These are phyloP conservation scores for Scenedesmus sp. DNA, from an alignment of 163 green algal species.

Conservation along the genomic window DNA sequence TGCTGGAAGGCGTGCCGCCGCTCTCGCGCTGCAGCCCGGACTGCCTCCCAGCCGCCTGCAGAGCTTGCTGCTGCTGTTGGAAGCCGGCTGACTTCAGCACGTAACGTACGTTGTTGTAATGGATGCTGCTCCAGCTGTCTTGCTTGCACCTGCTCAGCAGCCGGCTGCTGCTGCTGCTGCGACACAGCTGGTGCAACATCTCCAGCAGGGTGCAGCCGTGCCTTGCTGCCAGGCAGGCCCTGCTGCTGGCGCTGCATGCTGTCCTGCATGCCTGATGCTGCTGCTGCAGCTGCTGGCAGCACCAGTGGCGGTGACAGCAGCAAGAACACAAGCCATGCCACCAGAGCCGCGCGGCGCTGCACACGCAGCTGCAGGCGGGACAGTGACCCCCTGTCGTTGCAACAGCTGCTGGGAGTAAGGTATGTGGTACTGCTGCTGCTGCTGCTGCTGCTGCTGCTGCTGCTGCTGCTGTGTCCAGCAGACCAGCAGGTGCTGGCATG, in stretches of 20 bases:
- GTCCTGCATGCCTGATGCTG: not conserved
- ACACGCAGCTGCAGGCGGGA: not conserved
- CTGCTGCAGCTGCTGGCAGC: constrained; percentile 18
- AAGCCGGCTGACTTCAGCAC: not conserved
- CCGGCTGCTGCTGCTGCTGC: not conserved
- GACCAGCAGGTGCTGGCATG: not conserved
- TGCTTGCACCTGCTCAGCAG: no score
- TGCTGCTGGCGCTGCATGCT: not conserved
- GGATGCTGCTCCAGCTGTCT: no score
- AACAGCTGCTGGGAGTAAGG: not conserved
- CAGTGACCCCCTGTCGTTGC: not conserved
- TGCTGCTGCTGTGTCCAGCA: not conserved
- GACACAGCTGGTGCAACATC: no score
- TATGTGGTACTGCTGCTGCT: not conserved
- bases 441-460: constrained; percentile 11
- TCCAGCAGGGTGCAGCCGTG: no score
- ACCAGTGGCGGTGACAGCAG: constrained; percentile 6
- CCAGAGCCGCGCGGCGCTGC: not conserved
- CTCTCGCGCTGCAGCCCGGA: not conserved
- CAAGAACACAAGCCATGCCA: constrained; percentile 10
- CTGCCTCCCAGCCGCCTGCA: not conserved
- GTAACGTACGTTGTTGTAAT: not conserved
- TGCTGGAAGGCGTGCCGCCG: not conserved
- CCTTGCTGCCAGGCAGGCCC: not conserved
- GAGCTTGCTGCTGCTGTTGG: not conserved